These are phyloP conservation scores for Cyanodermella asteris DNA, from an alignment of 2,329 filamentous ascomycete species.

Conservation along the genomic window DNA sequence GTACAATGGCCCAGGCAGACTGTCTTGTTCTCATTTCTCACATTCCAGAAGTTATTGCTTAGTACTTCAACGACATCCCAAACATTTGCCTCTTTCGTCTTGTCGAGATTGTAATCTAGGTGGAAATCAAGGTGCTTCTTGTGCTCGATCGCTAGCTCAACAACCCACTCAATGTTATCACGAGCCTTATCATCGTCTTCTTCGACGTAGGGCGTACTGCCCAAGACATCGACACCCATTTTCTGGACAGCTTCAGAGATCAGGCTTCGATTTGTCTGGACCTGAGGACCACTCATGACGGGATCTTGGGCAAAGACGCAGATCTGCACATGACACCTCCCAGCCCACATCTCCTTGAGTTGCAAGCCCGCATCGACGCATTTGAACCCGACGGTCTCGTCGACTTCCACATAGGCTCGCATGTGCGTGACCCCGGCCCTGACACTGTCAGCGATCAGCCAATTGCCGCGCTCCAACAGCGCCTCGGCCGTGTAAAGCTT, in stretches of 20 bases:
- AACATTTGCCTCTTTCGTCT: constrained; percentile 26
- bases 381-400: constrained; percentile 34
- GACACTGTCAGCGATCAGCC: constrained; percentile 44
- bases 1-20: constrained; percentile 48
- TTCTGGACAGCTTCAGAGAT: constrained; percentile 24
- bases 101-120: constrained; percentile 45
- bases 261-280: constrained; percentile 27
- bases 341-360: constrained; percentile 32
- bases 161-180: constrained; percentile 41
- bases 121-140: constrained; percentile 45
- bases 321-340: constrained; percentile 38
- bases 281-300: constrained; percentile 33
- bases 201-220: constrained; percentile 52
- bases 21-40: constrained; percentile 18
- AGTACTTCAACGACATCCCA: constrained; percentile 32
- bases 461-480: constrained; percentile 40
- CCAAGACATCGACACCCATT: constrained; percentile 34
- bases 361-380: constrained; percentile 35
- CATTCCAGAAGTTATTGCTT: constrained; percentile 27
- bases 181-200: constrained; percentile 23
- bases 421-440: constrained; percentile 44
- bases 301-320: constrained; percentile 52
- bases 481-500: constrained; percentile 37
- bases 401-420: constrained; percentile 51
- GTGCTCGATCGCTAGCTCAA: constrained; percentile 28